Evolutionary conservation across 2,329 filamentous ascomycete species (phyloP), one percentile per base, ranked within the genome.

Genomic region (Cercospora zeae-maydis): DNA sequence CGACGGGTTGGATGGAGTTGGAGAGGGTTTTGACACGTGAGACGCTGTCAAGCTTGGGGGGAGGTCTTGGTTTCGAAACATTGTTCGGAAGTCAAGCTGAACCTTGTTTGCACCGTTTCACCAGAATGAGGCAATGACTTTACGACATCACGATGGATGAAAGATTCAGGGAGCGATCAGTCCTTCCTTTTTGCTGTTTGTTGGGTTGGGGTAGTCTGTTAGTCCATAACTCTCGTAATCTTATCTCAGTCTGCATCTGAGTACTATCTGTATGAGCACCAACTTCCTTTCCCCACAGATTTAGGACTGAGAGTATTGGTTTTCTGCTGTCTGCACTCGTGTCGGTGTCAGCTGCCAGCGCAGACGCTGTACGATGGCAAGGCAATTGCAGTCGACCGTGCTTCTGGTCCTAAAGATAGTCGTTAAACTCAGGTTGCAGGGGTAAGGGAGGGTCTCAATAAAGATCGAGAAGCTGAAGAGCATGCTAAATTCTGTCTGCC

Each of bases 211-310:
- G 27, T 45, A 31, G n/a, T 36, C 19, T 27, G 27, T n/a, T 42
- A n/a, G n/a, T n/a, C n/a, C 21, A 49, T 13, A 27, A 47, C 2
- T 49, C n/a, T 7, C 21, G 42, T 49, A 27, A 27, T 49, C 7
- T 21, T 49, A 49, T 58, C 45, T 37, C 36, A 45, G 36, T 47
- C 16, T 45, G 36, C 55, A 58, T 14, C 16, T 58, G n/a, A 58
- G 27, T 33, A 42, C 53, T 49, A 6, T 27, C 24, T 27, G 42
- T 21, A 47, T 24, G 19, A 36, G 16, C 9, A 13, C 14, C 2
- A 16, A 24, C 14, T 55, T 21, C 39, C 11, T 21, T 13, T 33
- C 24, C 19, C 42, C 21, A 11, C 21, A 13, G 1, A 6, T 10
- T 49, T 14, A 11, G n/a, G 4, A 7, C 10, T 9, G 11, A 21